Evolutionary conservation across 2,329 filamentous ascomycete genomes (phyloP), one percentile per base, ranked within the genome.

Genomic region (Penicillium sp.): DNA sequence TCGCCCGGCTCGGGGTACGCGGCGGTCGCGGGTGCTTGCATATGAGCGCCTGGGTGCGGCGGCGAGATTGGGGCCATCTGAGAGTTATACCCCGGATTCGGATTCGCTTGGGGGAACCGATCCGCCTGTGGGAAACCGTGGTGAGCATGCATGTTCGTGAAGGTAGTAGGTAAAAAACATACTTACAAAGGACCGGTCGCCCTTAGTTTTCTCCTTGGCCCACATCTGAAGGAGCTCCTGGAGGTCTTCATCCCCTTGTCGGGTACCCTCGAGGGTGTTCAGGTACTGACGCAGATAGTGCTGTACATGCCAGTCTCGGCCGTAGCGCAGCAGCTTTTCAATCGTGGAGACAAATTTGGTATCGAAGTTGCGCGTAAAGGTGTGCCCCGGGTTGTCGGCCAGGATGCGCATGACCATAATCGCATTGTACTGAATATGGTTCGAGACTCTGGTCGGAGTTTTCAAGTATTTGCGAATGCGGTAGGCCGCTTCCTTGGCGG

Each of bases 361-460:
- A 73, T 97, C 92, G 41, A 97, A 75, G 71, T 96, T 92, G 63
- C 89, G 84, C n/a, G 93, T 96, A 69, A 99, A 99, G 1, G 86
- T 91, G 51, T 83, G 82, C 27, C 93, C 93, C 0, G 94, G 94
- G 71, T 99, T 97, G 73, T 97, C 92, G 64, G 87, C 82, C 62
- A 99, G 79, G 68, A 99, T 99, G 58, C 93, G 88, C 64, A 95
- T 81, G 53, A 99, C 83, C 94, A 97, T 97, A 68, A 97, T 86
- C 60, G 91, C 89, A 77, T 97, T 97, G 81, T 97, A 97, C 74
- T 97, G 93, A 64, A 87, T 86, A 66, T 89, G 86, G 9, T 90
- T 85, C 43, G 80, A 75, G 31, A 70, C 70, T 61, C 75, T 80
- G 74, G 90, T 86, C 44, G 92, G 89, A 62, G 86, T 88, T 65